A percentile compares a stretch with the other conserved stretches of the same genome.
Conservation (phyloP, 768 basidiomycete species). For the Pseudohyphozyma bogoriensis region DNA sequence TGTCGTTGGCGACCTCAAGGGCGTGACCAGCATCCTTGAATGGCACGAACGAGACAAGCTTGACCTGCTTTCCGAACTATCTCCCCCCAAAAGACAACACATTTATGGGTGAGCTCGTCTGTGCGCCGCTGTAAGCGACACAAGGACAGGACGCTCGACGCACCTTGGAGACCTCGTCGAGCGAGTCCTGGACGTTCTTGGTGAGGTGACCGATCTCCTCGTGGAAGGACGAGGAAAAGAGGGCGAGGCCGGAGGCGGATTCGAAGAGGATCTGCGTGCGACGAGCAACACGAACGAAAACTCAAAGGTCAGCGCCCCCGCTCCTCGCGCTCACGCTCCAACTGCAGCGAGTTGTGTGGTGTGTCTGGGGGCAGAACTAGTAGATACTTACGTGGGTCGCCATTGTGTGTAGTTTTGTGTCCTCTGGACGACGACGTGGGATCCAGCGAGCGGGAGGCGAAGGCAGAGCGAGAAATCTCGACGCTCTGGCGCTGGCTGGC, state of each 20-base stretch:
- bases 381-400: conserved; percentile 19
- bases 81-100: no score
- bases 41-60: conserved; percentile 78
- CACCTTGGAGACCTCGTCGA: conserved; percentile 31
- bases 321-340: no score
- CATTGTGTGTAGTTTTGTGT: conserved; percentile 6
- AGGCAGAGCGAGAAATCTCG: no score
- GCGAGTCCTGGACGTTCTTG: conserved; percentile 64
- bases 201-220: conserved; percentile 80
- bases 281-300: conserved; percentile 34
- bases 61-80: conserved; percentile 89
- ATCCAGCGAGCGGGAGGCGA: no score
- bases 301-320: not conserved
- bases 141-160: no score
- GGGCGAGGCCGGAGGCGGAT: conserved; percentile 83
- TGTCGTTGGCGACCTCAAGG: conserved; percentile 87
- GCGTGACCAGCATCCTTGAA: conserved; percentile 51
- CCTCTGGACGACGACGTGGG: no score
- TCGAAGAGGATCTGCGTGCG: conserved; percentile 84
- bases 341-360: not conserved
- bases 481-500: no score
- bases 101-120: no score
- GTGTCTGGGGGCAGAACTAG: not conserved
- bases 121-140: no score
- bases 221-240: conserved; percentile 74